Base-by-base conservation (phyloP, 1,284 basidiomycete species). In the Ustilago xerochloae region DNA sequence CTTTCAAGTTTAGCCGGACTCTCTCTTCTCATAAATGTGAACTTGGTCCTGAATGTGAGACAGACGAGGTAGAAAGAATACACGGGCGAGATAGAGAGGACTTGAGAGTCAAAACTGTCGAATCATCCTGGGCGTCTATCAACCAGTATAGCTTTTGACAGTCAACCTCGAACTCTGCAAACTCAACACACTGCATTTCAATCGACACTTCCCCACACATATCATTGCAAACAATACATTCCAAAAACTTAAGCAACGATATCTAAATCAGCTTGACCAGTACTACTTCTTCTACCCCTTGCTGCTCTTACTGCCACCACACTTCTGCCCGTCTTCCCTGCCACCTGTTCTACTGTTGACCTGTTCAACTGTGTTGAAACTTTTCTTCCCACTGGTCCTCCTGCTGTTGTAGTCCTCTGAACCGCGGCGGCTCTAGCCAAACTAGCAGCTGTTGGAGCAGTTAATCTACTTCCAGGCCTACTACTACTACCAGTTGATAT, bases 241-340 rank as follows among this genome's bases (percentile, higher is more conserved):
- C 4, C 22, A 43, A 4, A 41, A 5, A 15, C 38, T 41, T 18
- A 12, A 41, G 51, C 51, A 45, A 48, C 54, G n/a, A 65, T 57
- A 41, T 74, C 71, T n/a, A 74, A 38, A 26, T 53, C 65, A 12
- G 59, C 62, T 22, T 74, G 57, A 22, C 65, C 71, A 6, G 62
- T 64, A 41, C 62, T 65, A 30, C 65, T 69, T 15, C 70, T 51
- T 18, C 71, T 53, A n/a, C 45, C 35, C 50, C 54, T 43, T n/a
- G n/a, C n/a, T n/a, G n/a, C n/a, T n/a, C n/a, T n/a, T n/a, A n/a
- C n/a, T n/a, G n/a, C n/a, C n/a, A n/a, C n/a, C n/a, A n/a, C n/a
- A n/a, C n/a, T n/a, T n/a, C n/a, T n/a, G n/a, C n/a, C n/a, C n/a
- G n/a, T n/a, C 47, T 28, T 16, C 60, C 36, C 29, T 53, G 22